Conservation (phyloP, 352 stramenopile genomes). For the Discostella stelligera region DNA sequence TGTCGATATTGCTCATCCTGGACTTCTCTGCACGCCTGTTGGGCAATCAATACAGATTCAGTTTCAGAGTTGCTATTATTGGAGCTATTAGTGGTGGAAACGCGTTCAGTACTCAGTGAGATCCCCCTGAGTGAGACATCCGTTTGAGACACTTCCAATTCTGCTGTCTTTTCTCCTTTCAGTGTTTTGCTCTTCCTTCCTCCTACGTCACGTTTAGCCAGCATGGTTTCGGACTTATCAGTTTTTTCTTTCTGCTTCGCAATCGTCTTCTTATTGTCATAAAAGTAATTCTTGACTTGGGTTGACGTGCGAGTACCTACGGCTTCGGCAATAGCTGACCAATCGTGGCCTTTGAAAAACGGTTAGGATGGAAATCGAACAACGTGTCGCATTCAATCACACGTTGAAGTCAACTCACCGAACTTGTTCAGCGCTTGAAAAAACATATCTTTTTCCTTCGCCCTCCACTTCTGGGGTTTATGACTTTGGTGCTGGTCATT, state of each 20-base stretch:
- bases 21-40: neutral
- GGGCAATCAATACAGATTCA: neutral
- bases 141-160: neutral
- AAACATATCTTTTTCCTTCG: conserved; percentile 77
- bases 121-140: neutral
- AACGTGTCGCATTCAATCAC: neutral
- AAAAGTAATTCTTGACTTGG: conserved; percentile 84
- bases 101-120: neutral
- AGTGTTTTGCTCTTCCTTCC: conserved; percentile 39
- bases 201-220: neutral
- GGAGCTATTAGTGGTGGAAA: conserved; percentile 1
- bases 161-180: conserved; percentile 31
- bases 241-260: conserved; percentile 57
- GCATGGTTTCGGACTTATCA: conserved; percentile 6
- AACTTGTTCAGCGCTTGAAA: conserved; percentile 71
- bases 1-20: conserved; percentile 30
- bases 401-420: conserved; percentile 48
- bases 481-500: conserved; percentile 24
- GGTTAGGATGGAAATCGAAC: neutral
- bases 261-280: conserved; percentile 76
- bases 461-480: conserved; percentile 78
- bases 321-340: conserved; percentile 57
- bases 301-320: conserved; percentile 69
- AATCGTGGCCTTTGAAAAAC: conserved; percentile 51
- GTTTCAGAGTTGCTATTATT: conserved; percentile 5